Conservation (phyloP, 495 filamentous ascomycete genomes). For the Hyphodiscus hymeniophilus region DNA sequence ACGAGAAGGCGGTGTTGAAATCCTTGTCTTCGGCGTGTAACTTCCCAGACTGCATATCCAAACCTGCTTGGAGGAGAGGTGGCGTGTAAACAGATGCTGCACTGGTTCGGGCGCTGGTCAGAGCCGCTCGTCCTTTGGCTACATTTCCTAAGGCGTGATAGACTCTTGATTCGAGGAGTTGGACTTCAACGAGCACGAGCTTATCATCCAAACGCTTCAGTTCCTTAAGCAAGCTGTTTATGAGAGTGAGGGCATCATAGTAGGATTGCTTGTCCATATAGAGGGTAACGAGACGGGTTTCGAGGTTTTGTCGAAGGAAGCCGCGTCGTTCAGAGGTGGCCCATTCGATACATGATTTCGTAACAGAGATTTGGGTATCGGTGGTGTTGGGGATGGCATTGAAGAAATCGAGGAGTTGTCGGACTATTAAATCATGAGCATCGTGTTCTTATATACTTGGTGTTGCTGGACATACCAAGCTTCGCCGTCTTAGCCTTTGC, state of each 20-base stretch:
- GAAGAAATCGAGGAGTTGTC: constrained; percentile 94
- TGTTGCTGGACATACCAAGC: constrained; percentile 55
- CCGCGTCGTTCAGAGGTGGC: constrained; percentile 84
- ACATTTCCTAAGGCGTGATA: constrained; percentile 98
- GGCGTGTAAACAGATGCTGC: constrained; percentile 96
- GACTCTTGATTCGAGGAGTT: constrained; percentile 90
- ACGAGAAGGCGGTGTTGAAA: constrained; percentile 96
- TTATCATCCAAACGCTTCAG: constrained; percentile 98
- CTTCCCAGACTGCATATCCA: constrained; percentile 99
- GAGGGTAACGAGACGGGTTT: constrained; percentile 86
- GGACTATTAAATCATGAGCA: constrained; percentile 50
- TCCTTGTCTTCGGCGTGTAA: constrained; percentile 97
- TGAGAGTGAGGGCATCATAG: constrained; percentile 92
- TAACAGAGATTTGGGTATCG: constrained; percentile 87
- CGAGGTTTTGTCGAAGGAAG: constrained; percentile 96
- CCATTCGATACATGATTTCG: constrained; percentile 99
- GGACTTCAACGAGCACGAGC: constrained; percentile 96
- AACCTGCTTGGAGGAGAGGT: constrained; percentile 84
- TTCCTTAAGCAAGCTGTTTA: constrained; percentile 90
- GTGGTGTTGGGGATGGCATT: constrained; percentile 84
- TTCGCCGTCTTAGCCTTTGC: constrained; percentile 99
- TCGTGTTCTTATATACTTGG: not conserved
- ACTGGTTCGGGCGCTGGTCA: constrained; percentile 88
- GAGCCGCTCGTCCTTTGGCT: constrained; percentile 87
- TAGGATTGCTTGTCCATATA: constrained; percentile 96